Conservation (phyloP, 305 asterid species). For the Solanum hybrid region DNA sequence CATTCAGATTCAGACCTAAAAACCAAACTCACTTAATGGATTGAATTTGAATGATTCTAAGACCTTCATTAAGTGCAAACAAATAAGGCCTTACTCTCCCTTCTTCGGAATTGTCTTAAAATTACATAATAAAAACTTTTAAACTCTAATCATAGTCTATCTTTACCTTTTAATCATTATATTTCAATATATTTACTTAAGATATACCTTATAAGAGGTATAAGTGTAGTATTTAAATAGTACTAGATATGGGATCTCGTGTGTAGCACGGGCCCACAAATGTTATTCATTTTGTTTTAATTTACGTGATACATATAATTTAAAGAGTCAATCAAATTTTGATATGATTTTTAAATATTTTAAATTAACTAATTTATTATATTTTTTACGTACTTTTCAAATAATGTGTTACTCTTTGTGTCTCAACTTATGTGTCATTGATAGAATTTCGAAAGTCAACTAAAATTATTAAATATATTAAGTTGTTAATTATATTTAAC, state of each 20-base stretch:
- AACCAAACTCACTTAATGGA: too few relatives aligned
- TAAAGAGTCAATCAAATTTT: not conserved
- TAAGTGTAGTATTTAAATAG: not conserved
- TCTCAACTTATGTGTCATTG: not conserved
- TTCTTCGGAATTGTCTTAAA: not conserved
- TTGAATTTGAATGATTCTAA: too few relatives aligned
- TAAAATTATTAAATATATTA: too few relatives aligned
- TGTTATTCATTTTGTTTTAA: not conserved
- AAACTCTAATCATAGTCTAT: not conserved
- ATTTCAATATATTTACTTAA: not conserved
- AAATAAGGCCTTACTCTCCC: not conserved
- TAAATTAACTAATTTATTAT: too few relatives aligned
- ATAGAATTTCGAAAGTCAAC: not conserved
- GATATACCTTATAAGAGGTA: not conserved
- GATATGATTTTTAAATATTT: too few relatives aligned
- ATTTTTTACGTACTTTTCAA: too few relatives aligned
- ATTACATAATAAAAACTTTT: not conserved
- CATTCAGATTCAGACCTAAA: too few relatives aligned
- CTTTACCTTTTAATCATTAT: not conserved
- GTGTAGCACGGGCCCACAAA: not conserved
- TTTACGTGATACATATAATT: too few relatives aligned
- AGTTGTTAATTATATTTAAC: too few relatives aligned
- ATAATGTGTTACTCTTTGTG: not conserved
- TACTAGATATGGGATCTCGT: too few relatives aligned
- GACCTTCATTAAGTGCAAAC: too few relatives aligned